These are phyloP conservation scores for Globisporangium solare DNA, from an alignment of 352 stramenopile genomes.

Conservation along the genomic window DNA sequence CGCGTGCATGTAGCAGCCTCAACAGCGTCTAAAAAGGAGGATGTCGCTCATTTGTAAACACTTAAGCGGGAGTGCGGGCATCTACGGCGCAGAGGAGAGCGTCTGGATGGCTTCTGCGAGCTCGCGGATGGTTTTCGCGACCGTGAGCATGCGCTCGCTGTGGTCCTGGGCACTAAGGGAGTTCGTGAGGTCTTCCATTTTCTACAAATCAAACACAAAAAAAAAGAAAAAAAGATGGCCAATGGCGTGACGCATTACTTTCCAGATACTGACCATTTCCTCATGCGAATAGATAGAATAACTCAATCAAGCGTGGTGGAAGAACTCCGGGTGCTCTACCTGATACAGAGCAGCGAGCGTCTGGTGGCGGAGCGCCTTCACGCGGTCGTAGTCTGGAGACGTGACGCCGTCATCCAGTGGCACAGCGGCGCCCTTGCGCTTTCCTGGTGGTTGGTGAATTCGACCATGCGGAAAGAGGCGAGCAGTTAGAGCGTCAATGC, in stretches of 20 bases:
- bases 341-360: constrained; percentile 63
- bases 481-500: too few species aligned
- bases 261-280: too few species aligned
- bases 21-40: too few species aligned
- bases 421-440: constrained; percentile 46
- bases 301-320: constrained; percentile 10
- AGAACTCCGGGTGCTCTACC: constrained; percentile 58
- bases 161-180: constrained; percentile 54
- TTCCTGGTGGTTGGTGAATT: constrained; percentile 12
- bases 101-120: constrained; percentile 53
- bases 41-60: too few species aligned
- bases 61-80: too few species aligned
- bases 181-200: constrained; percentile 61
- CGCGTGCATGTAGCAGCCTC: too few species aligned
- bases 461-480: too few species aligned
- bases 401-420: constrained; percentile 6
- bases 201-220: constrained; percentile 28
- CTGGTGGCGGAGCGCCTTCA: constrained; percentile 46
- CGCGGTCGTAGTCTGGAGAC: constrained; percentile 27
- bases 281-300: too few species aligned
- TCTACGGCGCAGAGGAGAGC: constrained; percentile 16
- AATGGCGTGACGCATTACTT: too few species aligned
- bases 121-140: constrained; percentile 62
- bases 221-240: constrained; percentile 2
- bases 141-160: constrained; percentile 46